These are phyloP conservation scores for Geoglossum glabrum DNA, from an alignment of 495 filamentous ascomycete genomes.

Conservation along the genomic window DNA sequence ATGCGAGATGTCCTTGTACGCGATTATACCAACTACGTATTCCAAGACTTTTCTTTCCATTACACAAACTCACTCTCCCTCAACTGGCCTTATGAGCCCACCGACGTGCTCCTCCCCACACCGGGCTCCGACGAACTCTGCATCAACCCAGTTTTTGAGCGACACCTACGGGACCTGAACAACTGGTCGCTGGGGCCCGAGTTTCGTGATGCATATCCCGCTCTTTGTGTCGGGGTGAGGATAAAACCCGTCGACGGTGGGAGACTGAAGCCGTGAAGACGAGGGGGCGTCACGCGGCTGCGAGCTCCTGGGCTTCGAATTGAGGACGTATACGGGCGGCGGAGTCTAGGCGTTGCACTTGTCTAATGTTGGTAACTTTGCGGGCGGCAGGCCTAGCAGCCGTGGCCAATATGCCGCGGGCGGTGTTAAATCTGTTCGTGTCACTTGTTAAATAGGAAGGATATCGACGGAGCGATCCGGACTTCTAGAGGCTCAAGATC, in stretches of 20 bases:
- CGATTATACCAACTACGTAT: not conserved
- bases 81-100: constrained; percentile 6
- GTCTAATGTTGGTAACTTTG: too few species aligned
- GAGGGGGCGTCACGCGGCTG: not conserved
- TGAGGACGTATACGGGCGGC: too few species aligned
- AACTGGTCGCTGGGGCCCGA: constrained; percentile 1
- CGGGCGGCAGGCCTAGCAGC: too few species aligned
- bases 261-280: not conserved
- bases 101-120: not conserved
- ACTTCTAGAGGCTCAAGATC: too few species aligned
- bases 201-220: not conserved
- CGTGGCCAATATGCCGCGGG: too few species aligned
- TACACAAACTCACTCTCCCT: constrained; percentile 14
- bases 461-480: too few species aligned
- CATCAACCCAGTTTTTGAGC: constrained; percentile 3
- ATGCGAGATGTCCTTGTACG: not conserved
- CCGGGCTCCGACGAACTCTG: not conserved
- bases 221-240: not conserved
- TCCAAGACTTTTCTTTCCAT: constrained; percentile 14
- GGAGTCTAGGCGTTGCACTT: too few species aligned
- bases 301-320: too few species aligned
- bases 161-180: not conserved
- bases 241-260: not conserved
- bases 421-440: too few species aligned
- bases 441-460: too few species aligned